phyloP scores from a whole-genome alignment of 2,329 filamentous ascomycete species.

The Fusarium metavorans region DNA sequence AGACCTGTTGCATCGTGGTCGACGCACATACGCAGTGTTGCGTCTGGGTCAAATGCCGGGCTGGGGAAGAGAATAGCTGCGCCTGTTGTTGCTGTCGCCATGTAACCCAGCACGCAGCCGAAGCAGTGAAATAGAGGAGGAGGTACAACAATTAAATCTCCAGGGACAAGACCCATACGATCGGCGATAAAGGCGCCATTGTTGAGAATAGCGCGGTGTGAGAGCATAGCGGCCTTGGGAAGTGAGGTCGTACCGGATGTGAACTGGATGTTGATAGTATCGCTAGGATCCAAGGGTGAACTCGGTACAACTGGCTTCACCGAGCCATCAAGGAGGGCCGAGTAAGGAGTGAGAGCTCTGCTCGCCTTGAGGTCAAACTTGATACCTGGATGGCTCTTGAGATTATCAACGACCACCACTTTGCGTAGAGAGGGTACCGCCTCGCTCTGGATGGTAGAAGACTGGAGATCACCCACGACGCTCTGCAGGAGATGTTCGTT shows the following conservation, averaged over 20 bases:
- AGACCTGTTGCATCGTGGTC: conserved; percentile 72
- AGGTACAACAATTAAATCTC: conserved; percentile 85
- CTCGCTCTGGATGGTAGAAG: conserved; percentile 49
- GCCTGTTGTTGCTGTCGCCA: conserved; percentile 88
- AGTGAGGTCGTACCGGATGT: conserved; percentile 93
- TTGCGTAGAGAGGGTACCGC: conserved; percentile 76
- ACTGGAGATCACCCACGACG: conserved; percentile 58
- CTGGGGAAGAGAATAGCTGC: conserved; percentile 86
- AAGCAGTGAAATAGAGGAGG: conserved; percentile 93
- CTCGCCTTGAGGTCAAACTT: conserved; percentile 58
- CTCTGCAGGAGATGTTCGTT: conserved; percentile 62
- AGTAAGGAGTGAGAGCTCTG: conserved; percentile 60
- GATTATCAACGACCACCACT: conserved; percentile 85
- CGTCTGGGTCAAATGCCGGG: conserved; percentile 86
- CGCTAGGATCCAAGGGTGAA: conserved; percentile 65
- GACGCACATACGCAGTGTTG: conserved; percentile 70
- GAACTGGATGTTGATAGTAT: conserved; percentile 95
- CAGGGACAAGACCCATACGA: conserved; percentile 81
- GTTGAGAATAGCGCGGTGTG: conserved; percentile 89
- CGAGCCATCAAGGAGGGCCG: conserved; percentile 53
- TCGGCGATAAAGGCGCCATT: conserved; percentile 88
- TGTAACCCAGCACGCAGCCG: conserved; percentile 91
- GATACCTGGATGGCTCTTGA: conserved; percentile 59
- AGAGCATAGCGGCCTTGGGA: conserved; percentile 92
- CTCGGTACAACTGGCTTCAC: conserved; percentile 56